Percentiles rank a stretch among this genome's conserved stretches.
These are phyloP conservation scores for Ilyonectria destructans DNA, from an alignment of 2,329 filamentous ascomycete species.

Conservation along the genomic window DNA sequence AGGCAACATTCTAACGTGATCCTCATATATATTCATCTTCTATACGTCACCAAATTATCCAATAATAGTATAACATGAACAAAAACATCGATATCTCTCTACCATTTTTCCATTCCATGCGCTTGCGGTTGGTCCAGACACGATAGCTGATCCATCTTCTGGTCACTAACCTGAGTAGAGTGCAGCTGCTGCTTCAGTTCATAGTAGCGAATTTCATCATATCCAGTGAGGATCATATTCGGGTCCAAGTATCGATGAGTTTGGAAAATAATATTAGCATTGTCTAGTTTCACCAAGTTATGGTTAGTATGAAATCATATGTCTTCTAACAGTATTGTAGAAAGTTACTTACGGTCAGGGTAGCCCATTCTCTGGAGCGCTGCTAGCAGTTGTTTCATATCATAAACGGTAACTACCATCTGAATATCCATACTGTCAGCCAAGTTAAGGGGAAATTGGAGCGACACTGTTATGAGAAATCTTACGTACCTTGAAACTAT, in stretches of 20 bases:
- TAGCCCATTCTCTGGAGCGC: background rate
- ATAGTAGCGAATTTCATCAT: background rate
- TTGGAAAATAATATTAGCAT: background rate
- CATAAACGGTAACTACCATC: background rate
- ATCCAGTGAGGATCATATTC: background rate
- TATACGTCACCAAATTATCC: no score
- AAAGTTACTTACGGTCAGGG: background rate
- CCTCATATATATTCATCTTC: no score
- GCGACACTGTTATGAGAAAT: background rate
- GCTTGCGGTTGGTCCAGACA: no score
- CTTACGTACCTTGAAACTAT: background rate
- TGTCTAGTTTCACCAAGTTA: background rate
- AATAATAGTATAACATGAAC: no score
- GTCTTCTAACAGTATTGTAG: background rate
- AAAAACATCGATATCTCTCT: no score
- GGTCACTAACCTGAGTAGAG: background rate
- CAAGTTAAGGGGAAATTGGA: background rate
- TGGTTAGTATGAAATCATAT: background rate
- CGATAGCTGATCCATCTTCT: no score
- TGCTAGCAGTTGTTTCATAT: background rate
- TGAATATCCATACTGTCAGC: background rate
- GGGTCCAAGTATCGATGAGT: background rate
- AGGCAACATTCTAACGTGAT: no score
- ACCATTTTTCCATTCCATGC: no score
- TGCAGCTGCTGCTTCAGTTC: background rate